phyloP scores from a whole-genome alignment of 2,329 filamentous ascomycete species.

The Aspergillus fumigatus region DNA sequence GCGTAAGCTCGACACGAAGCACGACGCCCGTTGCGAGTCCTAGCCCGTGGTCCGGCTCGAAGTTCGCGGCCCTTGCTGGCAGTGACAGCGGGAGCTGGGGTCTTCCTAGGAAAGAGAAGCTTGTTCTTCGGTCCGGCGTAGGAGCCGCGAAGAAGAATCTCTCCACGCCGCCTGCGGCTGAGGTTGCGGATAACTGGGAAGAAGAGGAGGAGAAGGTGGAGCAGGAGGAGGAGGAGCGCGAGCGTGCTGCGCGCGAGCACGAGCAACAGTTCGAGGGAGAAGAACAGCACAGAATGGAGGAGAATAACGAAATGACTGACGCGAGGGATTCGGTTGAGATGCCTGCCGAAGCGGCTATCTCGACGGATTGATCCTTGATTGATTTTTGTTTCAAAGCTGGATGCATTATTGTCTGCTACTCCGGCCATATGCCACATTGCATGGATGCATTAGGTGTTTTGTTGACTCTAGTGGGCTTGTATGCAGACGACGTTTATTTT shows the following conservation, averaged over 20 bases:
- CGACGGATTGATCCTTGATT: not conserved
- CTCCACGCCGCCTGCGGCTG: conserved; percentile 15
- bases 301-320: not conserved
- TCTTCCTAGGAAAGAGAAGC: conserved; percentile 26
- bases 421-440: not conserved
- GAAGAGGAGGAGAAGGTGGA: conserved; percentile 43
- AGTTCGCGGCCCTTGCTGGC: conserved; percentile 28
- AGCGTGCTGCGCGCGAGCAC: conserved; percentile 16
- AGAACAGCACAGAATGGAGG: not conserved
- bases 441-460: not conserved
- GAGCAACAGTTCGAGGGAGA: conserved; percentile 8
- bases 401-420: not conserved
- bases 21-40: conserved; percentile 18
- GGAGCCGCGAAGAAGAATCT: conserved; percentile 27
- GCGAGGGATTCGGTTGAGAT: not conserved
- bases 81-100: conserved; percentile 13
- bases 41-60: conserved; percentile 21
- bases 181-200: conserved; percentile 46
- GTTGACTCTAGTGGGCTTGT: not conserved
- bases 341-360: not conserved
- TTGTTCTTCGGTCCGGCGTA: conserved; percentile 33
- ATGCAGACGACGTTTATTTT: not conserved
- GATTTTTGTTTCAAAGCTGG: not conserved
- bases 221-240: conserved; percentile 25
- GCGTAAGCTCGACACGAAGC: conserved; percentile 18